Percentiles rank a stretch among this genome's conserved stretches.
phyloP scores from a whole-genome alignment of 2,329 filamentous ascomycete genomes.

The Emydomyces testavorans region DNA sequence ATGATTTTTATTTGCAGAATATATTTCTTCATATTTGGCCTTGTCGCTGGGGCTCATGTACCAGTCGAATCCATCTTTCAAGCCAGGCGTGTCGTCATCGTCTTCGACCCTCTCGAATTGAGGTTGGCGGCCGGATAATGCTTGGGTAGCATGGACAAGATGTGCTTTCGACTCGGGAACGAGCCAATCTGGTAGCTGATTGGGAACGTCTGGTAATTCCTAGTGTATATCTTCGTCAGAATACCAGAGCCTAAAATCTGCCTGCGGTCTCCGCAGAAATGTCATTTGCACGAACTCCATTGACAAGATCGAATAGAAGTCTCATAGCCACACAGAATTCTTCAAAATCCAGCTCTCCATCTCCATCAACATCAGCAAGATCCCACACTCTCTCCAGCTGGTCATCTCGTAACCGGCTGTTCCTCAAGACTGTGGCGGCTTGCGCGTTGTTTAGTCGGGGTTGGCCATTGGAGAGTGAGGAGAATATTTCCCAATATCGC shows the following conservation, averaged over 20 bases:
- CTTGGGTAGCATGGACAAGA: slow-evolving; percentile 70
- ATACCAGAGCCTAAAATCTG: background rate
- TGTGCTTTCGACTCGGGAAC: slow-evolving; percentile 91
- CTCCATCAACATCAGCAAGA: slow-evolving; percentile 89
- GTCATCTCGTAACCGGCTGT: slow-evolving; percentile 59
- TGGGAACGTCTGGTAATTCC: slow-evolving; percentile 86
- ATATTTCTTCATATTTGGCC: slow-evolving; percentile 93
- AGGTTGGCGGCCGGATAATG: slow-evolving; percentile 65
- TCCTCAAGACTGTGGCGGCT: slow-evolving; percentile 60
- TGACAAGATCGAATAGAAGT: slow-evolving; percentile 92
- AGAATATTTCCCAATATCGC: slow-evolving; percentile 71
- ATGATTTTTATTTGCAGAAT: slow-evolving; percentile 78
- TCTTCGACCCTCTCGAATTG: slow-evolving; percentile 76
- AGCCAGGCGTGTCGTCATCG: slow-evolving; percentile 64
- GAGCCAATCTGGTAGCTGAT: slow-evolving; percentile 81
- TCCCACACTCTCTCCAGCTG: slow-evolving; percentile 98
- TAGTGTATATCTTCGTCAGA: slow-evolving; percentile 27
- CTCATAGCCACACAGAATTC: slow-evolving; percentile 99
- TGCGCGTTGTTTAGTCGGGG: slow-evolving; percentile 56
- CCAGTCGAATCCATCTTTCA: slow-evolving; percentile 98
- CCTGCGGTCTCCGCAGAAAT: slow-evolving; percentile 10
- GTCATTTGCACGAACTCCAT: slow-evolving; percentile 53
- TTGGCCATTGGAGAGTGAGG: slow-evolving; percentile 53
- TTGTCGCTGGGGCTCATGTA: slow-evolving; percentile 94
- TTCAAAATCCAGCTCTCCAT: slow-evolving; percentile 96